Percentiles rank a stretch among this genome's conserved stretches.
Conservation (phyloP, 306 rosid species). For the Psophocarpus tetragonolobus region DNA sequence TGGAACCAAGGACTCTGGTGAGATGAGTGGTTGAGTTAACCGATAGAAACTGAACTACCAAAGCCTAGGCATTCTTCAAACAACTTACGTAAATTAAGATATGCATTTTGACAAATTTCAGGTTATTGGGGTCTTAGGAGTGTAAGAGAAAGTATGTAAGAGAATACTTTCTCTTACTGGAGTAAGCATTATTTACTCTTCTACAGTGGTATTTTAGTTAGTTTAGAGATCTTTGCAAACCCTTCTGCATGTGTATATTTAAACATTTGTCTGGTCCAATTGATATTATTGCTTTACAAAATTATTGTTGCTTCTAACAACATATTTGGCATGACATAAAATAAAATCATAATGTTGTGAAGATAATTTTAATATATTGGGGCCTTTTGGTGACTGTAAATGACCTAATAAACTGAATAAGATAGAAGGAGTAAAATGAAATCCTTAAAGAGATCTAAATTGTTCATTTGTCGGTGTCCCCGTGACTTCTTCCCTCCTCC, state of each 20-base stretch:
- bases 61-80: too few relatives aligned
- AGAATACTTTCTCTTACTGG: too few relatives aligned
- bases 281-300: neutral
- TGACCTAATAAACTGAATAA: neutral
- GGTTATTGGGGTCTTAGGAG: too few relatives aligned
- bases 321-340: slow-evolving; percentile 6
- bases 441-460: neutral
- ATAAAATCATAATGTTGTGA: neutral
- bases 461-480: neutral
- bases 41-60: too few relatives aligned
- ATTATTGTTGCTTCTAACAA: neutral
- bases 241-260: neutral
- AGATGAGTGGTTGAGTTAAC: too few relatives aligned
- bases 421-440: neutral
- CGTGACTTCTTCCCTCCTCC: neutral
- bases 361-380: neutral
- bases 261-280: neutral
- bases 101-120: too few relatives aligned
- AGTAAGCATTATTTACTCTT: too few relatives aligned
- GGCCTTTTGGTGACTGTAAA: neutral
- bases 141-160: too few relatives aligned
- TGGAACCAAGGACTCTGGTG: too few relatives aligned
- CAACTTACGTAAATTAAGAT: too few relatives aligned
- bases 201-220: too few relatives aligned
- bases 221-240: neutral